Percentiles rank a stretch among this genome's conserved stretches.
These are phyloP conservation scores for Phaeosphaeria sp. DNA, from an alignment of 2,329 filamentous ascomycete species.

Conservation along the genomic window DNA sequence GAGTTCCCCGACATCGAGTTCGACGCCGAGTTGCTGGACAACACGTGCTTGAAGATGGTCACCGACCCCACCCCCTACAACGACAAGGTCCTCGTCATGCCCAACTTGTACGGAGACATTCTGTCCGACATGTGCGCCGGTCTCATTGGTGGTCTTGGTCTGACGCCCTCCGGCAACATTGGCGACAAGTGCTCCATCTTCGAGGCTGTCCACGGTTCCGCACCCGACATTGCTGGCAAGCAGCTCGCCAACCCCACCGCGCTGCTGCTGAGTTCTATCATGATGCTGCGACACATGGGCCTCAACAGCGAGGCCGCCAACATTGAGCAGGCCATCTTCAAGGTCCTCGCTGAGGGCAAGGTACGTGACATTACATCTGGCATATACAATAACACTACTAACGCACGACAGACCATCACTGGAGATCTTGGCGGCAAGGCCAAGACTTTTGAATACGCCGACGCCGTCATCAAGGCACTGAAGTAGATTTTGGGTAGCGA, in stretches of 20 bases:
- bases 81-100: slow-evolving; percentile 97
- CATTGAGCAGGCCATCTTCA: slow-evolving; percentile 96
- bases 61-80: slow-evolving; percentile 96
- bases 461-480: slow-evolving; percentile 80
- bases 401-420: slow-evolving; percentile 69
- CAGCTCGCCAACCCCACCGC: slow-evolving; percentile 96
- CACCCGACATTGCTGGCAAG: slow-evolving; percentile 96
- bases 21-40: slow-evolving; percentile 97
- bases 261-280: slow-evolving; percentile 92
- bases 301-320: slow-evolving; percentile 81
- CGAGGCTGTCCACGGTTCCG: slow-evolving; percentile 97
- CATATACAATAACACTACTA: slow-evolving; percentile 10
- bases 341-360: slow-evolving; percentile 95
- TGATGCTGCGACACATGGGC: slow-evolving; percentile 99
- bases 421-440: slow-evolving; percentile 95
- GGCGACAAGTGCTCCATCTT: slow-evolving; percentile 99
- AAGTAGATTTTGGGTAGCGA: slow-evolving; percentile 41
- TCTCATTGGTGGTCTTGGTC: slow-evolving; percentile 94
- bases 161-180: slow-evolving; percentile 98
- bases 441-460: slow-evolving; percentile 93
- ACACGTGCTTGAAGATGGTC: slow-evolving; percentile 98
- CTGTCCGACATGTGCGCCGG: slow-evolving; percentile 99
- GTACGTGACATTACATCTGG: slow-evolving; percentile 46
- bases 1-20: slow-evolving; percentile 97
- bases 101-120: slow-evolving; percentile 99